phyloP scores from a whole-genome alignment of 805 yeast species.

The Maudiozyma serrabonitensis region DNA sequence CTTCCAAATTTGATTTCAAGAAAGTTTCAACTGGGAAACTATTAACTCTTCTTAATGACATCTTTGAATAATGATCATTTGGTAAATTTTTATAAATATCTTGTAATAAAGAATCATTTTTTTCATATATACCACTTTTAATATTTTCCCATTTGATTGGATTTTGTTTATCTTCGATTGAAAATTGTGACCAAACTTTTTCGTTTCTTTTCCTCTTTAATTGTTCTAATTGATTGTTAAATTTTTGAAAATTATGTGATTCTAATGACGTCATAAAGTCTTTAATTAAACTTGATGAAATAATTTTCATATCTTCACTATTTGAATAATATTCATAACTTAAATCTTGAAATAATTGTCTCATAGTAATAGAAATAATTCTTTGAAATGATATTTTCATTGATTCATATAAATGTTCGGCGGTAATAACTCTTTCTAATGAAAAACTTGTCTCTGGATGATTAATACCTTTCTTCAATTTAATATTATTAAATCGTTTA shows the following conservation, averaged over 20 bases:
- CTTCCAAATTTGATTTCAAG: slow-evolving; percentile 7
- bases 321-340: slow-evolving; percentile 19
- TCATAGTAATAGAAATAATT: slow-evolving; percentile 16
- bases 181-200: slow-evolving; percentile 18
- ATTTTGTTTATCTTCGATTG: slow-evolving; percentile 14
- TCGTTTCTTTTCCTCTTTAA: slow-evolving; percentile 18
- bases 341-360: slow-evolving; percentile 18
- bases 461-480: slow-evolving; percentile 15
- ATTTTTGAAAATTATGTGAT: slow-evolving; percentile 8
- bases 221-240: slow-evolving; percentile 17
- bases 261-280: slow-evolving; percentile 15
- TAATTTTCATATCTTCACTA: slow-evolving; percentile 17
- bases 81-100: slow-evolving; percentile 11
- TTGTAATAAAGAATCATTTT: slow-evolving; percentile 16
- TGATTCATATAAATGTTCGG: slow-evolving; percentile 12
- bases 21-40: neutral
- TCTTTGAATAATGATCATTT: slow-evolving; percentile 2
- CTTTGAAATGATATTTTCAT: slow-evolving; percentile 17
- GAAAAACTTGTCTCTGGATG: slow-evolving; percentile 19
- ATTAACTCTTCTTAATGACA: neutral
- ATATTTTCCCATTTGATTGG: slow-evolving; percentile 18
- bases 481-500: slow-evolving; percentile 13
- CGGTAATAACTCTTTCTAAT: slow-evolving; percentile 14
- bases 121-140: slow-evolving; percentile 20
- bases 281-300: slow-evolving; percentile 13